Evolutionary conservation across 2,329 filamentous ascomycete genomes (phyloP), one percentile per base, ranked within the genome.

Genomic region (Nigrospora oryzae): DNA sequence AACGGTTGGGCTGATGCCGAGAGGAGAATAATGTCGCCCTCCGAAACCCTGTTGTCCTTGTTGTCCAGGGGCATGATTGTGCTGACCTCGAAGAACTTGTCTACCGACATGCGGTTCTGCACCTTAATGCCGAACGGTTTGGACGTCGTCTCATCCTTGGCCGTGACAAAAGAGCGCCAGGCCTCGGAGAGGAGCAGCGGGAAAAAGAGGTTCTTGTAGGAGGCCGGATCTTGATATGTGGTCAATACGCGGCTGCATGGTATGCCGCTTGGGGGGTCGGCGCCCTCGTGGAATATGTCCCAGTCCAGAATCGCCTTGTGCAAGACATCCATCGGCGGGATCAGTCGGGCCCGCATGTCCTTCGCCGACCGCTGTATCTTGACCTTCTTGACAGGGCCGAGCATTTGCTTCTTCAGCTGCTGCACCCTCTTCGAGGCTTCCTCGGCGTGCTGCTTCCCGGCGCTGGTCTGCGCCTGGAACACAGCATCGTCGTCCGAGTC

Each of bases 211-310:
- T 80, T 75, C 61, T 94, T 87, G 61, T 98, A 98, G 41, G 86
- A 82, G 37, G 69, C 68, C 1, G 89, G 86, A 53, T 89, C 83
- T 28, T 71, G 64, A 64, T 95, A 98, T 1, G 79, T 80, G 49
- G 87, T 84, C 5, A 84, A 82, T 11, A 98, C 91, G 44, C 80
- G 73, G 39, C 75, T 80, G 58, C 91, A 95, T 38, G 80, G 74
- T 40, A 83, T 81, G 14, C 80, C 80, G 42, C 79, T 83, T 0
- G 93, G 90, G 6, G 93, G 93, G 47, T 90, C 86, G 56, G 90
- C 88, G 28, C 89, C 89, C 38, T 81, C 71, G 57, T 95, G 86
- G 63, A 96, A 98, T 53, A 94, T 95, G 53, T 98, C 87, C 93
- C 93, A 98, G 45, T 85, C 79, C 3, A 98, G 77, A 42, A 98